Conservation (phyloP, 129 eudicot genomes). For the Silybum marianum region DNA sequence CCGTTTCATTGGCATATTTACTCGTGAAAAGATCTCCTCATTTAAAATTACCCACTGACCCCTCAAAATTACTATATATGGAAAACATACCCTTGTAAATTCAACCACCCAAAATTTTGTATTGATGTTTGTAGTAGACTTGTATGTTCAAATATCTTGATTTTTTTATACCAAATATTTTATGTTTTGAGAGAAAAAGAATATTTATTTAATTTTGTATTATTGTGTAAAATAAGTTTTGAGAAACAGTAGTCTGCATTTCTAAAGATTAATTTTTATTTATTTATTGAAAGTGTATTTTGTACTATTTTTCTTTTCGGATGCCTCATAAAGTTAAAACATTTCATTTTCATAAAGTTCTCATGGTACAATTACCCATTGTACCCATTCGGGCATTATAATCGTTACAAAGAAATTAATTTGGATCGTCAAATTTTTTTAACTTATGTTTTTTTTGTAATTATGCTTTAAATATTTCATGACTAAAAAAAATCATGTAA, state of each 20-base stretch:
- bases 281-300: not conserved
- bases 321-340: not conserved
- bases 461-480: not conserved
- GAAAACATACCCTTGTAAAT: constrained; percentile 3
- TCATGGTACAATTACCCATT: not conserved
- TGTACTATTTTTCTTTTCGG: no score
- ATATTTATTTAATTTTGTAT: not conserved
- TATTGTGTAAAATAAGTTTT: not conserved
- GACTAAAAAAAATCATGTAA: not conserved
- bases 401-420: not conserved
- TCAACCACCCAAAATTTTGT: constrained; percentile 12
- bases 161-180: not conserved
- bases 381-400: not conserved
- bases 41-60: constrained; percentile 9
- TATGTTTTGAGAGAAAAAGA: not conserved
- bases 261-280: not conserved
- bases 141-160: not conserved
- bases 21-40: constrained; percentile 14
- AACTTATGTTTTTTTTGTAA: not conserved
- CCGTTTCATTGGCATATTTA: constrained; percentile 47
- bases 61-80: constrained; percentile 9
- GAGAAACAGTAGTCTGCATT: not conserved
- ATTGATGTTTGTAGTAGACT: not conserved
- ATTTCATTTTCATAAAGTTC: not conserved
- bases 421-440: not conserved